Base-by-base conservation (phyloP, 306 rosid genomes). In the Argentina anserina region DNA sequence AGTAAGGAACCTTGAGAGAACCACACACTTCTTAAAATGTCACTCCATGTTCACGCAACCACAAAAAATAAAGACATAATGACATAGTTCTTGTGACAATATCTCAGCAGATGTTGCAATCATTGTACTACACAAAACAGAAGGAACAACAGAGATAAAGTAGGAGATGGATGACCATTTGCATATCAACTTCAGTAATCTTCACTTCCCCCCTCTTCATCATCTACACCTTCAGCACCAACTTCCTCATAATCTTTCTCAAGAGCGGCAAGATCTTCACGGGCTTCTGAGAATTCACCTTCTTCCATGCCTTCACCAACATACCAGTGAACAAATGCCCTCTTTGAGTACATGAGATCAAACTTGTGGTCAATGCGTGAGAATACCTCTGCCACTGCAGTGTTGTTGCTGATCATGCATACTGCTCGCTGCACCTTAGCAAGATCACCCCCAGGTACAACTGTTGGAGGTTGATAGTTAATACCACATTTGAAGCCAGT, bases 291-390 rank as follows among this genome's bases (percentile, higher is more conserved):
- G 82, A 94, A 94, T 84, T 94, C 98, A 18, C 98, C 98, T 88
- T 94, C 98, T 76, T 94, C 98, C 98, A 94, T 94, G 41, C 98
- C 98, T 69, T 94, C 98, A 64, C 98, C 98, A 0, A 94, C 98
- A 26, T 94, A 94, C 98, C 98, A 94, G 87, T 94, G 98, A 29
- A 94, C 98, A 40, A 94, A 94, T 71, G 98, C 98, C 82, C 98
- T 91, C 82, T 94, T 94, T n/a, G 98, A 79, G 79, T 94, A 94
- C 98, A 94, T 94, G 78, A 94, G 95, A 80, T 94, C 98, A 65
- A 94, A 94, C 73, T 94, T 94, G 82, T 91, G 96, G 83, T 94
- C 98, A 53, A 94, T 94, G 71, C 98, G 90, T 18, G 98, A 89
- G 87, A 94, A 94, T n/a, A 94, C 98, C 87, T 94, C 98, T 0